Evolutionary conservation across 768 basidiomycete species (phyloP).

Genomic region (Leccinum disarticulatum): DNA sequence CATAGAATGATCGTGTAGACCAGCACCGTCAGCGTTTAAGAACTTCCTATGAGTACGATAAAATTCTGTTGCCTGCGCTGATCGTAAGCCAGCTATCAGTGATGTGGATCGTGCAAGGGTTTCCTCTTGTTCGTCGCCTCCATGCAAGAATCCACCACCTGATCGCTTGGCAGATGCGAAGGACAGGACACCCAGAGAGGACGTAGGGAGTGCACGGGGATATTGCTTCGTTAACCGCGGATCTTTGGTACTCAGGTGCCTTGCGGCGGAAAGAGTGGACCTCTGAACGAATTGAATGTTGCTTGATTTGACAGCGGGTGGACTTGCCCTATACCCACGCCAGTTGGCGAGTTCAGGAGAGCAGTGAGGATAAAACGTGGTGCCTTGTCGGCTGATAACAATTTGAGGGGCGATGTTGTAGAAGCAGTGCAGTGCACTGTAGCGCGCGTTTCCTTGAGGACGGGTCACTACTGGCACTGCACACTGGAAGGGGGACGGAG

Average conservation of each 20-base stretch:
- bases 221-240: constrained; percentile 10
- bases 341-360: constrained; percentile 37
- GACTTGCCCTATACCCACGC: constrained; percentile 22
- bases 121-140: constrained; percentile 49
- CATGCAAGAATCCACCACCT: constrained; percentile 44
- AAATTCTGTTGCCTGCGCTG: constrained; percentile 37
- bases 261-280: constrained; percentile 36
- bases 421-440: constrained; percentile 6
- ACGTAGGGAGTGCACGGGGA: constrained; percentile 22
- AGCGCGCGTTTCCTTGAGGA: constrained; percentile 2
- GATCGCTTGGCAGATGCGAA: constrained; percentile 45
- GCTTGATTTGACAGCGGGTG: constrained; percentile 12
- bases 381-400: constrained; percentile 36
- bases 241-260: constrained; percentile 21
- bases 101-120: constrained; percentile 40
- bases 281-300: constrained; percentile 29
- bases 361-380: constrained; percentile 42
- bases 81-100: constrained; percentile 38
- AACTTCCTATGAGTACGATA: constrained; percentile 41
- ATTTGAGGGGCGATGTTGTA: constrained; percentile 41
- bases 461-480: constrained; percentile 8
- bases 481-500: constrained; percentile 20
- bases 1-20: constrained; percentile 47
- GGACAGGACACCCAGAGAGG: constrained; percentile 40
- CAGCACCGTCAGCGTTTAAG: constrained; percentile 37